Evolutionary conservation across 2,329 filamentous ascomycete genomes (phyloP).

Genomic region (Ambrosiella cleistominuta): DNA sequence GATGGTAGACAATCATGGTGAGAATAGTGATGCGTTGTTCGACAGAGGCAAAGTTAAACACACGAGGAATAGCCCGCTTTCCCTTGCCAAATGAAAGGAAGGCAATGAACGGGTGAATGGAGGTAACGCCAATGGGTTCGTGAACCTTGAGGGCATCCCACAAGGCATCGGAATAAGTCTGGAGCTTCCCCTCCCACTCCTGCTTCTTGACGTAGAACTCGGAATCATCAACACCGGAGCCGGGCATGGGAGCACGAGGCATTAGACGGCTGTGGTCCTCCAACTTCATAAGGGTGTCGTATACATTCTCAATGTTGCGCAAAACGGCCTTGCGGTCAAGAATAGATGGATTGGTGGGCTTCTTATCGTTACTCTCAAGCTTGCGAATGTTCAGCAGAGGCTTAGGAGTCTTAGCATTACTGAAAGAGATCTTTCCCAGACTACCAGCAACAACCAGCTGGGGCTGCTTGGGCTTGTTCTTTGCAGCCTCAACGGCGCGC

Average conservation of each 20-base stretch:
- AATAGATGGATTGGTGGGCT: constrained; percentile 13
- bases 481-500: constrained; percentile 88
- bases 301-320: constrained; percentile 75
- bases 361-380: constrained; percentile 45
- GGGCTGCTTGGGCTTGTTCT: constrained; percentile 94
- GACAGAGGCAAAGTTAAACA: constrained; percentile 83
- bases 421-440: constrained; percentile 94
- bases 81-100: constrained; percentile 90
- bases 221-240: constrained; percentile 34
- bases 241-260: constrained; percentile 34
- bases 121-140: constrained; percentile 65
- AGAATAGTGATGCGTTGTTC: constrained; percentile 89
- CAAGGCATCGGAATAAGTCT: constrained; percentile 57
- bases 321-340: constrained; percentile 70
- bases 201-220: constrained; percentile 57
- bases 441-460: constrained; percentile 93
- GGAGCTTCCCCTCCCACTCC: constrained; percentile 59
- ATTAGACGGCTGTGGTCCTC: constrained; percentile 81
- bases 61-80: constrained; percentile 85
- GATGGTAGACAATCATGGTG: constrained; percentile 86
- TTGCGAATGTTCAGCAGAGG: constrained; percentile 80
- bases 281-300: constrained; percentile 75
- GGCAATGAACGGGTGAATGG: constrained; percentile 83
- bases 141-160: constrained; percentile 85
- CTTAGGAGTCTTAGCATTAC: constrained; percentile 94